phyloP scores from a whole-genome alignment of 2,329 filamentous ascomycete genomes.

The Botrytis paeoniae region DNA sequence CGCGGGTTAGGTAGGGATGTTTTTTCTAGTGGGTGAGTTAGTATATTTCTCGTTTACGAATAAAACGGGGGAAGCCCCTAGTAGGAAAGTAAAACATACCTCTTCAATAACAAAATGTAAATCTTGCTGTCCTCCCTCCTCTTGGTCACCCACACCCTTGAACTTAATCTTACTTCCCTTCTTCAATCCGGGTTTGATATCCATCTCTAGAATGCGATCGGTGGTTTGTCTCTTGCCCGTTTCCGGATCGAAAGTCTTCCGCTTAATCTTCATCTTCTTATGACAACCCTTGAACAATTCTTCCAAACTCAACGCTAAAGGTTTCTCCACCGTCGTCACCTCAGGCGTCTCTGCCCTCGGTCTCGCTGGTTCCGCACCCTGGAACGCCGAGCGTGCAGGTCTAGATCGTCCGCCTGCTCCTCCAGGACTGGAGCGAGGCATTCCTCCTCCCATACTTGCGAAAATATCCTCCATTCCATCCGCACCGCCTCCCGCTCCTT shows the following conservation, averaged over 20 bases:
- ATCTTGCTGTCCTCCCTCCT: constrained; percentile 93
- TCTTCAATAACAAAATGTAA: constrained; percentile 92
- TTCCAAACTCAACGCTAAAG: constrained; percentile 77
- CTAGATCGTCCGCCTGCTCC: constrained; percentile 46
- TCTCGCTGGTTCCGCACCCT: constrained; percentile 42
- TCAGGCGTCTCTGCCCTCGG: constrained; percentile 63
- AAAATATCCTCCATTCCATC: constrained; percentile 56
- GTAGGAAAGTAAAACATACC: constrained; percentile 53
- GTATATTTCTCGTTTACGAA: not conserved
- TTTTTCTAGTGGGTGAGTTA: constrained; percentile 60
- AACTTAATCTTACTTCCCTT: constrained; percentile 99
- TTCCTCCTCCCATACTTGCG: constrained; percentile 21
- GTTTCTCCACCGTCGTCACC: constrained; percentile 85
- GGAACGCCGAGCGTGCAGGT: constrained; percentile 39
- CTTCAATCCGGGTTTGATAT: constrained; percentile 93
- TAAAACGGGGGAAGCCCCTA: not conserved
- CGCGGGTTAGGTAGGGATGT: constrained; percentile 78
- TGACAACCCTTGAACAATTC: constrained; percentile 82
- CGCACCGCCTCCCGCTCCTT: constrained; percentile 42
- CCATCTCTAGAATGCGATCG: constrained; percentile 89
- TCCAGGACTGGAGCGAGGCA: constrained; percentile 43
- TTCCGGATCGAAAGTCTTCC: constrained; percentile 83
- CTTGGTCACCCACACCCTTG: constrained; percentile 94
- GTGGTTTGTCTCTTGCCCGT: constrained; percentile 80
- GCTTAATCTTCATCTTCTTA: constrained; percentile 98